Evolutionary conservation across 139 green algal species (phyloP).

Genomic region (Haematococcus sp.): DNA sequence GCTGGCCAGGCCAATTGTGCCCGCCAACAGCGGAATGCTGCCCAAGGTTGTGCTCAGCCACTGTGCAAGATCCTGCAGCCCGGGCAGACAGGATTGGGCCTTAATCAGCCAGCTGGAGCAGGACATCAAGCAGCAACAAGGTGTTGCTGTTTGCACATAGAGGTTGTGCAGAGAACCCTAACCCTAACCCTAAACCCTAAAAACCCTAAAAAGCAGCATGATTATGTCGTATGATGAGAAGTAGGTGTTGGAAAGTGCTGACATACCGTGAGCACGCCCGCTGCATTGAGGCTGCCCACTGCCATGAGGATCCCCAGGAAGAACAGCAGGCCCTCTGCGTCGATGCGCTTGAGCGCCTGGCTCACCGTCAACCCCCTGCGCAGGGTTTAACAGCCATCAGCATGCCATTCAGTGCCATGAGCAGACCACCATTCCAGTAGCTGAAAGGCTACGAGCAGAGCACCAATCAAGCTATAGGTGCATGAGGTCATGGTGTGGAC

Average conservation of each 20-base stretch:
- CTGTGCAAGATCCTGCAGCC: constrained; percentile 28
- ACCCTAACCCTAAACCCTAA: no score
- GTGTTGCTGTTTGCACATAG: no score
- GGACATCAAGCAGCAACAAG: no score
- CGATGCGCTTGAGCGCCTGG: constrained; percentile 28
- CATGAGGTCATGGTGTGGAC: no score
- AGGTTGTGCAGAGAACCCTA: no score
- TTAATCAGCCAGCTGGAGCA: no score
- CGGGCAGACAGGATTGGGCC: no score
- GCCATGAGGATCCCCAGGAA: constrained; percentile 75
- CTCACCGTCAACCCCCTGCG: constrained; percentile 12
- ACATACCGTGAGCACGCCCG: constrained; percentile 12
- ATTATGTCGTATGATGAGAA: no score
- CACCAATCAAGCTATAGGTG: no score
- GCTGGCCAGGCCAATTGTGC: constrained; percentile 57
- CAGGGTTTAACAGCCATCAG: not conserved
- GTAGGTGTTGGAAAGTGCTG: no score
- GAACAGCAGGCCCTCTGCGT: constrained; percentile 70
- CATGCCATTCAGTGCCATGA: not conserved
- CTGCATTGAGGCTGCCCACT: constrained; percentile 57
- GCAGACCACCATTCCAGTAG: not conserved
- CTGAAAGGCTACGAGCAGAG: constrained; percentile 3
- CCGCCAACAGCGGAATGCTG: constrained; percentile 76
- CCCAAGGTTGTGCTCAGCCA: constrained; percentile 62
- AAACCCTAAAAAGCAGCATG: no score